Evolutionary conservation across 1,284 basidiomycete species (phyloP).

Genomic region (Apiotrichum akiyoshidainum): DNA sequence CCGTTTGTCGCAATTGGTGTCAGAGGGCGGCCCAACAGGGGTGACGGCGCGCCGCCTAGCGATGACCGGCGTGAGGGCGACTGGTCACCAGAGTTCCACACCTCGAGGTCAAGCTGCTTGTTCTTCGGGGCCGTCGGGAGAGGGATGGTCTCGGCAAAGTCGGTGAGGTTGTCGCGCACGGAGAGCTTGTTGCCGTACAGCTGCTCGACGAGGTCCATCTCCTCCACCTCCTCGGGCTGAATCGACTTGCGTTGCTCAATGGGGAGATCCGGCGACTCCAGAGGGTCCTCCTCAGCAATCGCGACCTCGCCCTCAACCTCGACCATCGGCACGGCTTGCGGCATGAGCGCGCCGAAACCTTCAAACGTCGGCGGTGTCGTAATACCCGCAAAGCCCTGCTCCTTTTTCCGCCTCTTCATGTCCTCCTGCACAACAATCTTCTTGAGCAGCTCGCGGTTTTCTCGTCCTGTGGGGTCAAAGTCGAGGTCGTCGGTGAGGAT

Average conservation of each 20-base stretch:
- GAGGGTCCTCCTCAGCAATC: not conserved
- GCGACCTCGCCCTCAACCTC: constrained; percentile 5
- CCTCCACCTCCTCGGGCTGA: constrained; percentile 62
- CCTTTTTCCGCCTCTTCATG: constrained; percentile 43
- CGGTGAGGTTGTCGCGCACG: constrained; percentile 64
- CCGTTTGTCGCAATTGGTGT: constrained; percentile 7
- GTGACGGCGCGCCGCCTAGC: constrained; percentile 6
- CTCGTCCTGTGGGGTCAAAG: constrained; percentile 80
- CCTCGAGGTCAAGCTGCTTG: constrained; percentile 74
- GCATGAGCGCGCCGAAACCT: constrained; percentile 31
- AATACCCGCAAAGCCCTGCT: constrained; percentile 24
- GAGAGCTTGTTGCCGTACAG: constrained; percentile 75
- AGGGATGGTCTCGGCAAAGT: constrained; percentile 75
- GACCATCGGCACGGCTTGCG: constrained; percentile 13
- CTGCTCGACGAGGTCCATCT: constrained; percentile 92
- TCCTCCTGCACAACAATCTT: constrained; percentile 75
- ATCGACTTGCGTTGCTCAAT: constrained; percentile 15
- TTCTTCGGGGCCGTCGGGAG: constrained; percentile 79
- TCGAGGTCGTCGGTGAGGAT: constrained; percentile 87
- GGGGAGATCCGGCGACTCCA: not conserved
- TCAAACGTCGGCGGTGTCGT: constrained; percentile 7
- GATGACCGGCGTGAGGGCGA: constrained; percentile 27
- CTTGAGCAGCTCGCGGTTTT: constrained; percentile 81
- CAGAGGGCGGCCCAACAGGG: not conserved
- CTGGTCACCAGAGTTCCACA: constrained; percentile 58